phyloP scores from a whole-genome alignment of 108 stramenopile genomes.

The Pelagomonas calceolata region DNA sequence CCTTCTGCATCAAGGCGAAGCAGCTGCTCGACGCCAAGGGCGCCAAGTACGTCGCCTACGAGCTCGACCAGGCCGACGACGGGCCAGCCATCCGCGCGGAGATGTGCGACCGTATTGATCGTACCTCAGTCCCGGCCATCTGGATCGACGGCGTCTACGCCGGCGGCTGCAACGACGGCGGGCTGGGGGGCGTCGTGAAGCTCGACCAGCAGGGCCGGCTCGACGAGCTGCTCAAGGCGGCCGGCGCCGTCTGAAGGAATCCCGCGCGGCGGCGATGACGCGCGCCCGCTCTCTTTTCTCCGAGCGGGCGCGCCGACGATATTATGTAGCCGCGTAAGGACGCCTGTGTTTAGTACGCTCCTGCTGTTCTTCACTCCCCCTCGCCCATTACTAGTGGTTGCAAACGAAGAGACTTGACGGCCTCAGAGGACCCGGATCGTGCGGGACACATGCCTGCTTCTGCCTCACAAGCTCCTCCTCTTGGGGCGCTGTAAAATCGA shows the following conservation, averaged over 20 bases:
- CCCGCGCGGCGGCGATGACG: no score
- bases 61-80: conserved; percentile 52
- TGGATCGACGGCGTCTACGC: conserved; percentile 69
- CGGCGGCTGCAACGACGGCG: conserved; percentile 80
- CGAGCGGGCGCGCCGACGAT: no score
- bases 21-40: conserved; percentile 48
- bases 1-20: conserved; percentile 82
- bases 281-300: no score
- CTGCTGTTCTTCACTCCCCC: no score
- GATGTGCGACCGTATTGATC: conserved; percentile 57
- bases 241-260: conserved; percentile 28
- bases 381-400: no score
- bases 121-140: conserved; percentile 79
- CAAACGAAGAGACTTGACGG: no score
- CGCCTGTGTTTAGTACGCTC: no score
- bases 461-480: no score
- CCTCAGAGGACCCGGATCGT: no score
- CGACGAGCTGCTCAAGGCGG: conserved; percentile 46
- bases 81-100: conserved; percentile 75
- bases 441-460: no score
- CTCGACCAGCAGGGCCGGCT: conserved; percentile 50
- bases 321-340: no score
- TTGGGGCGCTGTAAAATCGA: no score
- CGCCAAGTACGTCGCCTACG: conserved; percentile 57
- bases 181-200: conserved; percentile 52